These are phyloP conservation scores for Phytophthora pisi DNA, from an alignment of 352 stramenopile genomes.

Conservation along the genomic window DNA sequence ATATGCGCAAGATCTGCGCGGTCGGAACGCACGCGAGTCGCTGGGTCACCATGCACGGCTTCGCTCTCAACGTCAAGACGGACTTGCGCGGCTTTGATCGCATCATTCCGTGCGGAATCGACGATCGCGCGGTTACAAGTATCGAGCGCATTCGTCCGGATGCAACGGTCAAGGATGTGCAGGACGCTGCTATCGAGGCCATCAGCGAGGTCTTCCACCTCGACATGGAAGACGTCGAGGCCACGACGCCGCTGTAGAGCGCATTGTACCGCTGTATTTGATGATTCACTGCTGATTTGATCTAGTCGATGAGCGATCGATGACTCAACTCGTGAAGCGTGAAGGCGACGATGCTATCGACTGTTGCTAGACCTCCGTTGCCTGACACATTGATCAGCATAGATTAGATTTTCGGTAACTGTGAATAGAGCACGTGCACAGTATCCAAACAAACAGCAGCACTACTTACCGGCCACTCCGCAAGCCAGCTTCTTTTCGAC, in stretches of 20 bases:
- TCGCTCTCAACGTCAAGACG: conserved; percentile 96
- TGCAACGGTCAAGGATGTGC: conserved; percentile 62
- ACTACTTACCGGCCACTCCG: conserved; percentile 87
- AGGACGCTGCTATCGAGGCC: conserved; percentile 67
- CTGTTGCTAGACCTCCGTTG: conserved; percentile 68
- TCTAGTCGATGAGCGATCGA: conserved; percentile 21
- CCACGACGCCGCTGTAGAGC: conserved; percentile 44
- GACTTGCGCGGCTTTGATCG: conserved; percentile 94
- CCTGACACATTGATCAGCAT: conserved; percentile 34
- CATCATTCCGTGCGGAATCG: conserved; percentile 98
- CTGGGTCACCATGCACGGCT: conserved; percentile 99
- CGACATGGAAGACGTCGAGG: conserved; percentile 56
- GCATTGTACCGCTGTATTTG: conserved; percentile 18
- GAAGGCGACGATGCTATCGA: conserved; percentile 60
- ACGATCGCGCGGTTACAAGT: conserved; percentile 87
- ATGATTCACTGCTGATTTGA: conserved; percentile 16
- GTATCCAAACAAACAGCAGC: conserved; percentile 2
- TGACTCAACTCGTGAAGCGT: conserved; percentile 34
- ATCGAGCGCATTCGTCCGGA: conserved; percentile 63
- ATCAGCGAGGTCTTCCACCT: conserved; percentile 76
- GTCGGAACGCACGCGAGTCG: conserved; percentile 95
- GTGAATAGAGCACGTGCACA: conserved; percentile 28
- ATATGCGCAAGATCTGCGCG: conserved; percentile 95
- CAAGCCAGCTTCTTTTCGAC: conserved; percentile 95
- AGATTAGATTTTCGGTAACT: conserved; percentile 12